Base-by-base conservation (phyloP, 208 protist species). In the Trypanosoma vivax region DNA sequence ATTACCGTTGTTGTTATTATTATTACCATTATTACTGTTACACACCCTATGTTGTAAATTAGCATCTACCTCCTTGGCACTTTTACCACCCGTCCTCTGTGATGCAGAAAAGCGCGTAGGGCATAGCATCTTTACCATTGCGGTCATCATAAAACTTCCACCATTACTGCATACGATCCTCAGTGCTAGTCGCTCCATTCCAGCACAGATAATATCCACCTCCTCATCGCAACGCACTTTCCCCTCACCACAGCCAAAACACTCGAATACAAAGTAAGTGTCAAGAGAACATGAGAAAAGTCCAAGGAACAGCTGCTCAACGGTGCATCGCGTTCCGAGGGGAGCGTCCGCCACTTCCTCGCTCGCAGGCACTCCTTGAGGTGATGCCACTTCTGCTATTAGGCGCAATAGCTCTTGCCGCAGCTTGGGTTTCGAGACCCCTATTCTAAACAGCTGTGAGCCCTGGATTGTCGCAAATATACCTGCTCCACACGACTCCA, bases 191-290 rank as follows among this genome's bases (percentile, higher is more conserved):
- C 68, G 70, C 23, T 66, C 65, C 28, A 88, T 54, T 27, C 67
- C 62, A 10, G 77, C 58, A 59, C 77, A 91, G 24, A 91, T 45
- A 7, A 82, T 45, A 57, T 70, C 62, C 34, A 91, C 65, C 63
- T 91, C 79, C 9, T 57, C 45, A 13, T 65, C 60, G 51, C 50
- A 73, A 4, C 29, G 34, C 31, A 41, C 52, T 67, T 28, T 37
- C 23, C 52, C 58, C 0, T 70, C 58, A 27, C 42, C 42, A 6
- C 78, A 33, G 38, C 83, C 82, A 53, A 90, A 87, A 43, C 66
- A 63, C 31, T 83, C 60, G 37, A 86, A 79, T 0, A 80, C 55
- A 53, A 90, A 62, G 14, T 68, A 51, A 6, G 78, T 69, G 1
- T 70, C 61, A 9, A 83, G 60, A 16, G 73, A 40, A 46, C 73